Base-by-base conservation (phyloP, 768 basidiomycete genomes). In the Kondoa subrosea region DNA sequence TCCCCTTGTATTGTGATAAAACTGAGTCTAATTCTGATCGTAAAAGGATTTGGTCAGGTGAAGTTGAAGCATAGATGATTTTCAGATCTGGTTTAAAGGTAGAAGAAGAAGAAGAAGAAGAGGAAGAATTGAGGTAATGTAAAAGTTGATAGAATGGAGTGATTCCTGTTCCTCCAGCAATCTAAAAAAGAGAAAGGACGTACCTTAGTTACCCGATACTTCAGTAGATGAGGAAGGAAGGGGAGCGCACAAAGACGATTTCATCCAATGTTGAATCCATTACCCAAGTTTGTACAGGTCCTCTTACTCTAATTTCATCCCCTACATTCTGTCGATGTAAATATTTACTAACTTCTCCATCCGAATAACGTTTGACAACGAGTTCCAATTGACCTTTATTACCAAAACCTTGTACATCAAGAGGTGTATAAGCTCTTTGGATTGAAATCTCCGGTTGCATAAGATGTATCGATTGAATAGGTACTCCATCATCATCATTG, bases 131-230 rank as follows among this genome's bases (percentile, higher is more conserved):
- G 66, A 66, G 30, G 56, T 27, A 57, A 32, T 67, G 3, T 31
- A 72, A 16, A 57, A 68, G 62, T 34, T 75, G 74, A 40, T 63
- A 68, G 1, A 73, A 69, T 15, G 74, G 74, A 0, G 74, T 71
- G 16, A 75, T 65, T 15, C 74, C 74, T 0, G 74, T 75, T 1
- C 74, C 74, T n/a, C 74, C 74, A 2, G 71, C 74, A 58, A 75
- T 69, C 74, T 75, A n/a, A 16, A 2, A 31, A 16, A 63, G 58
- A 12, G 34, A 17, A 12, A 26, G 3, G 59, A 27, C 26, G 27
- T n/a, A n/a, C n/a, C n/a, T n/a, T n/a, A n/a, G n/a, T n/a, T n/a
- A n/a, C n/a, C n/a, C n/a, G n/a, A n/a, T n/a, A n/a, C n/a, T n/a
- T n/a, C n/a, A n/a, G n/a, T n/a, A n/a, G n/a, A n/a, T n/a, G n/a